Base-by-base conservation (phyloP, 2,329 filamentous ascomycete species). In the Myriosclerotinia duriaeana region DNA sequence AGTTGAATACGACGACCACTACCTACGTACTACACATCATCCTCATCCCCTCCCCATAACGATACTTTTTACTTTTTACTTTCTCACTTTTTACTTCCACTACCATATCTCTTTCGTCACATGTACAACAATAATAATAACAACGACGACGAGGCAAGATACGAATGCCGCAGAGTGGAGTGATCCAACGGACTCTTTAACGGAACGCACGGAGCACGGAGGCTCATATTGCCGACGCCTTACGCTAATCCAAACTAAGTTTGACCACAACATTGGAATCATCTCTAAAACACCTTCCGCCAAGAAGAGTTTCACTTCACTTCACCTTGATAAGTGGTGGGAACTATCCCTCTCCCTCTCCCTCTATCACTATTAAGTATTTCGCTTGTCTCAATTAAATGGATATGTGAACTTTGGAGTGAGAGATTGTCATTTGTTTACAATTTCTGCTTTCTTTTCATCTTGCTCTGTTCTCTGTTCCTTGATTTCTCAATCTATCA, bases 281-380 rank as follows among this genome's bases (percentile, higher is more conserved):
- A 30, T 60, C 44, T 60, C 34, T 34, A 50, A 50, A 60, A 60
- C 58, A 60, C 30, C 20, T 60, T 44, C 44, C 34, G 58, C 44
- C 44, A 60, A 60, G 44, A 36, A 50, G 36, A 30, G 61, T 64
- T 64, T 56, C 61, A 64, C 48, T 34, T 56, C 38, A 48, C 17
- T 26, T 26, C 26, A 34, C 26, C 30, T 46, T 34, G 48, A 17
- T 48, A 36, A 36, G 60, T 54, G 15, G 48, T 63, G 60, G 60
- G 56, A 48, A 22, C 48, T 42, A 14, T 11, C 42, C 56, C 30
- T 38, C 56, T 52, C 48, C n/a, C 30, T 36, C 26, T 36, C n/a
- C 46, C 30, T 7, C 52, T 34, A 50, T n/a, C 36, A 20, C 44
- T 26, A 26, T 30, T 20, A 38, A 60, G 6, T 42, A 50, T 48